phyloP scores from a whole-genome alignment of 768 basidiomycete genomes.

The Cubamyces sp. region DNA sequence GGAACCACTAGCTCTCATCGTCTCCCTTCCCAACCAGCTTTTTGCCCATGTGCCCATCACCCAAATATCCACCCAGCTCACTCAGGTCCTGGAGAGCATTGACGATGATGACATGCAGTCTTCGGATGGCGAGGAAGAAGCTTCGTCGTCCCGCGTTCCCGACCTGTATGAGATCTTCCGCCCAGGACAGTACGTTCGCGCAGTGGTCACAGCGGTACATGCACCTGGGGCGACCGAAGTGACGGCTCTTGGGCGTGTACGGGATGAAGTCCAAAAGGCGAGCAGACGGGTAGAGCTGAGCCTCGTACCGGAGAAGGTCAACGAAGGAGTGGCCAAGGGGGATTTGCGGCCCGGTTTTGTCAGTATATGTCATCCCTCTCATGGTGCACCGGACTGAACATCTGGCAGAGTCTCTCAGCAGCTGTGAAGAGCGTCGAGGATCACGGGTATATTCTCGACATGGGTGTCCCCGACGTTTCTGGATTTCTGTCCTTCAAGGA shows the following conservation, averaged over 20 bases:
- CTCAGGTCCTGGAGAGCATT: constrained; percentile 65
- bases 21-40: constrained; percentile 96
- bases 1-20: constrained; percentile 84
- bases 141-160: constrained; percentile 49
- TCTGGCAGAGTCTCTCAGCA: constrained; percentile 67
- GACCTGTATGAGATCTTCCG: constrained; percentile 76
- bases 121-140: constrained; percentile 52
- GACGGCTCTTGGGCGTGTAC: constrained; percentile 59
- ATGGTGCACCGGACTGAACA: background rate
- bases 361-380: constrained; percentile 40
- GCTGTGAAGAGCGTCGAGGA: constrained; percentile 88
- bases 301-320: constrained; percentile 82
- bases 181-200: constrained; percentile 86
- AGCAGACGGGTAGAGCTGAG: constrained; percentile 85
- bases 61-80: constrained; percentile 82
- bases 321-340: constrained; percentile 73
- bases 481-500: constrained; percentile 88
- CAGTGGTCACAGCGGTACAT: constrained; percentile 72
- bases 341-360: constrained; percentile 81
- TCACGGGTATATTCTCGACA: constrained; percentile 89
- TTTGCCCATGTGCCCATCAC: constrained; percentile 94
- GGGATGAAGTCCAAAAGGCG: constrained; percentile 68
- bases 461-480: constrained; percentile 77
- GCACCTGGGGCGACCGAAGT: constrained; percentile 65
- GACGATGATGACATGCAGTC: constrained; percentile 51